A percentile compares a stretch with the other conserved stretches of the same genome.
Conservation (phyloP, 495 filamentous ascomycete genomes). For the Neurospora sp. region DNA sequence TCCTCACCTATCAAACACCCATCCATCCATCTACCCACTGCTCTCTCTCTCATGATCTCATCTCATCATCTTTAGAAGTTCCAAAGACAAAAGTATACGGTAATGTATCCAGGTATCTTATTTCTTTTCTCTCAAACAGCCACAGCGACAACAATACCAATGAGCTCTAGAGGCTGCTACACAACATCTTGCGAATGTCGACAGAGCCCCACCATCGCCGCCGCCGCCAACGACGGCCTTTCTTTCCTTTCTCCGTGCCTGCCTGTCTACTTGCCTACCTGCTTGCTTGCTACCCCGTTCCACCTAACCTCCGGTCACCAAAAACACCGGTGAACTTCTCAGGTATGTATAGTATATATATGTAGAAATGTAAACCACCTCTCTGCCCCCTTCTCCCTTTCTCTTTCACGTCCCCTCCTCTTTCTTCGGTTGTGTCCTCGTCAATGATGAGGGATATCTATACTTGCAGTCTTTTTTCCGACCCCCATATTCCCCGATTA, state of each 20-base stretch:
- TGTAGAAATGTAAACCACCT: background rate
- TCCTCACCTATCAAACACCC: background rate
- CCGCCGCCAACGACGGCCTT: too few relatives aligned
- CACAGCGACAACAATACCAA: background rate
- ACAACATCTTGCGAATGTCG: background rate
- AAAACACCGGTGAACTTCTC: background rate
- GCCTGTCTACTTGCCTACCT: background rate
- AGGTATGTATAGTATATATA: background rate
- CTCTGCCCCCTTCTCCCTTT: background rate
- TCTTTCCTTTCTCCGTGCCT: background rate
- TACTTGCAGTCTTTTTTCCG: background rate
- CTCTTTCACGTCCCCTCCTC: too few relatives aligned
- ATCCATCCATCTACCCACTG: background rate
- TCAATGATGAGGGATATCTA: background rate
- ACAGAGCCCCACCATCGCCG: background rate
- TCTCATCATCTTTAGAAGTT: background rate
- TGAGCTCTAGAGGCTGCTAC: background rate
- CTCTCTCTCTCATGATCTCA: background rate
- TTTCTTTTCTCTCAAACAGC: background rate
- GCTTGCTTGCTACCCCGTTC: background rate
- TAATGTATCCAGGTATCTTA: background rate
- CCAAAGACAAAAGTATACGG: background rate
- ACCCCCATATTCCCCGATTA: background rate
- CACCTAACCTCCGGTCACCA: background rate
- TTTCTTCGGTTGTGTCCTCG: too few relatives aligned